These are phyloP conservation scores for Emericellopsis cladophorae DNA, from an alignment of 2,329 filamentous ascomycete species.

Conservation along the genomic window DNA sequence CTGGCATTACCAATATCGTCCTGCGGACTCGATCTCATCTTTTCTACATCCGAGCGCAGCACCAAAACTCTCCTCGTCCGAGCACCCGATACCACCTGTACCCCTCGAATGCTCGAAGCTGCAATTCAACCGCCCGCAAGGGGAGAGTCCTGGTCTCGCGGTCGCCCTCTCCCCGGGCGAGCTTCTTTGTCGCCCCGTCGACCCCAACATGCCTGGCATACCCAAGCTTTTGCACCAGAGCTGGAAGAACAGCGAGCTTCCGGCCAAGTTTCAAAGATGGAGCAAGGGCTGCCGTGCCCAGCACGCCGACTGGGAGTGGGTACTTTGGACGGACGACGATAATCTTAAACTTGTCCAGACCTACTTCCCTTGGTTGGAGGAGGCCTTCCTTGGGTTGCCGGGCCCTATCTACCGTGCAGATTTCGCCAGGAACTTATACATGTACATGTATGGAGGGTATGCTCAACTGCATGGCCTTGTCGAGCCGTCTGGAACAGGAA, in stretches of 20 bases:
- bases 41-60: background rate
- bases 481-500: background rate
- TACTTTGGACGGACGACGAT: conserved; percentile 22
- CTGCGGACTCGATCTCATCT: background rate
- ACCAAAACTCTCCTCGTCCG: background rate
- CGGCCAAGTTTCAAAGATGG: conserved; percentile 15
- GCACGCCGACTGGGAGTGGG: conserved; percentile 20
- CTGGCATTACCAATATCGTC: background rate
- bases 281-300: conserved; percentile 14
- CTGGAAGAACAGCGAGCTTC: conserved; percentile 11
- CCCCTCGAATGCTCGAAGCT: background rate
- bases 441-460: conserved; percentile 21
- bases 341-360: conserved; percentile 17
- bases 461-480: conserved; percentile 1
- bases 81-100: background rate
- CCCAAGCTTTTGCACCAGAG: conserved; percentile 25
- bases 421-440: conserved; percentile 17
- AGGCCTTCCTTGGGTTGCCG: conserved; percentile 13
- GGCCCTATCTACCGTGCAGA: conserved; percentile 19
- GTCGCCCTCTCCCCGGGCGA: background rate
- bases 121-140: background rate
- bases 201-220: conserved; percentile 3
- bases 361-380: conserved; percentile 17
- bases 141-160: background rate
- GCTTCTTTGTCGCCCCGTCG: background rate